Conservation (phyloP, 2,329 filamentous ascomycete species). For the Botrytis galanthina region DNA sequence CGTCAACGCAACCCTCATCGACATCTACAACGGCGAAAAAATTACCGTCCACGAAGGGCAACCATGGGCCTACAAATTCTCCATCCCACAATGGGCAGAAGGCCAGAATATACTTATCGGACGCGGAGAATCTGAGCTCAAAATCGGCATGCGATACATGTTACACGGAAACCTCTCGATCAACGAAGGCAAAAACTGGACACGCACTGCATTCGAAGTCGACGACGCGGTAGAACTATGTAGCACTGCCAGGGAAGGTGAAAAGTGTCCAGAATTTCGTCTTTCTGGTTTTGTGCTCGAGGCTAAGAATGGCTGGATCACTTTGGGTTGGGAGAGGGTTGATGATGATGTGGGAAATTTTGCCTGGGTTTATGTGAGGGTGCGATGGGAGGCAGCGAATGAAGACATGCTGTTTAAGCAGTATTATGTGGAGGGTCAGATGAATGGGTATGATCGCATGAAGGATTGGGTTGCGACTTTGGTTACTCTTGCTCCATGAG, state of each 20-base stretch:
- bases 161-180: conserved; percentile 10
- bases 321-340: conserved; percentile 13
- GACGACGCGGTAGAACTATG: conserved; percentile 8
- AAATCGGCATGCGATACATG: conserved; percentile 10
- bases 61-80: conserved; percentile 11
- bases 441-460: conserved; percentile 16
- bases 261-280: conserved; percentile 8
- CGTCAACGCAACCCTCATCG: conserved; percentile 13
- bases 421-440: conserved; percentile 15
- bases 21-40: conserved; percentile 6
- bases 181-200: conserved; percentile 16
- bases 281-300: conserved; percentile 6
- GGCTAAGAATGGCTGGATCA: not conserved
- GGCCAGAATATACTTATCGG: not conserved
- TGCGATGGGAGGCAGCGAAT: not conserved
- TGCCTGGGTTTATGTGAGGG: conserved; percentile 10
- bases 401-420: conserved; percentile 6
- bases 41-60: conserved; percentile 9
- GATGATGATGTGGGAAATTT: conserved; percentile 20
- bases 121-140: conserved; percentile 4
- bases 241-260: not conserved
- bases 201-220: conserved; percentile 15
- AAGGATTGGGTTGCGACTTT: conserved; percentile 16
- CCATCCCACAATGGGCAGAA: conserved; percentile 2
- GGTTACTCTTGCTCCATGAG: not conserved